Evolutionary conservation across 2,329 filamentous ascomycete genomes (phyloP).

Genomic region (Aspergillus pseudoviridinutans): DNA sequence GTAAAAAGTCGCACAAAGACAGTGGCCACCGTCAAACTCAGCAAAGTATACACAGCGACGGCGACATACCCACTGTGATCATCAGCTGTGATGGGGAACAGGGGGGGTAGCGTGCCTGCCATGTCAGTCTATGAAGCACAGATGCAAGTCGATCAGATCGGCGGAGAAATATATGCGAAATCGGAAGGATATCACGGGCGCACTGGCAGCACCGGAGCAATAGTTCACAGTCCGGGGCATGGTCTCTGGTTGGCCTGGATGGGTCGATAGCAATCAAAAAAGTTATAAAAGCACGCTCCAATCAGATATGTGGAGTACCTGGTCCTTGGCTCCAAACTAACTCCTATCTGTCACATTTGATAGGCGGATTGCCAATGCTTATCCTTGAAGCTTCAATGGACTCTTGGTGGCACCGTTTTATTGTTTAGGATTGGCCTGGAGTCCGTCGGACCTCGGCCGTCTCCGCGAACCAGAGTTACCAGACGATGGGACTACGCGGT

Average conservation of each 20-base stretch:
- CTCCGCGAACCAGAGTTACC: background rate
- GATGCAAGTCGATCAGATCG: background rate
- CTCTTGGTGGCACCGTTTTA: background rate
- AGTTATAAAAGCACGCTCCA: background rate
- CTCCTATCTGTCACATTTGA: background rate
- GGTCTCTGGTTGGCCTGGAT: background rate
- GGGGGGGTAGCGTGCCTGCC: background rate
- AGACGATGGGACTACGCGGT: background rate
- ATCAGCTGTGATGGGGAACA: background rate
- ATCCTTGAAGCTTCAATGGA: background rate
- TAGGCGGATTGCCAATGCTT: background rate
- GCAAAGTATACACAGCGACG: background rate
- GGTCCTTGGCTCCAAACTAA: background rate
- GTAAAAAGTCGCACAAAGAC: background rate
- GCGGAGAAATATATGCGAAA: background rate
- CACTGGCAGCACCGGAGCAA: background rate
- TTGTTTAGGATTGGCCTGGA: background rate
- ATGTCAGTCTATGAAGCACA: background rate
- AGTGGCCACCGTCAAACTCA: background rate
- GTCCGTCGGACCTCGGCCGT: background rate
- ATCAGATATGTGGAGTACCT: background rate
- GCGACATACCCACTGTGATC: background rate
- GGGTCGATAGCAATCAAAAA: background rate
- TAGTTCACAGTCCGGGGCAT: background rate
- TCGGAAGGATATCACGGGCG: background rate